Percentiles rank a stretch among this genome's conserved stretches.
Evolutionary conservation across 2,329 filamentous ascomycete genomes (phyloP).

Genomic region (Amauroascus verrucosus): DNA sequence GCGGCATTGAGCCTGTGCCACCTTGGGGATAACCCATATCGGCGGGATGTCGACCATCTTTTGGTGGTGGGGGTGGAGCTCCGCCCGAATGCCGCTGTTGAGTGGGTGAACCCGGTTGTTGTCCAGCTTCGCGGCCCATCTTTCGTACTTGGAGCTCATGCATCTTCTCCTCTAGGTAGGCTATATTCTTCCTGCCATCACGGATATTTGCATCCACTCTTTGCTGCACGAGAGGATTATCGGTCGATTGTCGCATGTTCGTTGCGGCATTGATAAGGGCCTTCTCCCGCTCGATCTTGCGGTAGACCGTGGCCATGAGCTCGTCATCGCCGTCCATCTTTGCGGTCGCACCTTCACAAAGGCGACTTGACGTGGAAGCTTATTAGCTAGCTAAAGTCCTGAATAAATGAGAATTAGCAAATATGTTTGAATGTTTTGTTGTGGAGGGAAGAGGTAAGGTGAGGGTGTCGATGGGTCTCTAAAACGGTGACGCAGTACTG

Average conservation of each 20-base stretch:
- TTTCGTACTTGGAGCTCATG: constrained; percentile 76
- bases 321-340: constrained; percentile 52
- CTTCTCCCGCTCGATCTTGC: constrained; percentile 97
- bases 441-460: constrained; percentile 1
- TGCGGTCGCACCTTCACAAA: constrained; percentile 3
- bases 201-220: constrained; percentile 88
- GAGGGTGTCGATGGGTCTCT: neutral
- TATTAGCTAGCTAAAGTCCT: neutral
- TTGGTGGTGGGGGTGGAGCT: constrained; percentile 58
- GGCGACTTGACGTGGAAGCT: neutral
- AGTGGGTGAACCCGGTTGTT: constrained; percentile 32
- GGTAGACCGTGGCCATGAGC: constrained; percentile 68
- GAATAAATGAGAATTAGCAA: neutral
- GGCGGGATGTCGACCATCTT: constrained; percentile 50
- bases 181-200: constrained; percentile 83
- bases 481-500: constrained; percentile 4
- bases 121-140: constrained; percentile 44
- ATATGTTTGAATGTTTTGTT: neutral
- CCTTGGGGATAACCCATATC: constrained; percentile 52
- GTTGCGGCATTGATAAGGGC: constrained; percentile 88
- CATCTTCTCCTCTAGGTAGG: constrained; percentile 90
- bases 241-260: constrained; percentile 89
- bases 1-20: constrained; percentile 66
- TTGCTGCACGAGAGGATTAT: constrained; percentile 83
- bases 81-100: constrained; percentile 39